phyloP scores from a whole-genome alignment of 208 protist genomes.

The Spongospora subterranea region DNA sequence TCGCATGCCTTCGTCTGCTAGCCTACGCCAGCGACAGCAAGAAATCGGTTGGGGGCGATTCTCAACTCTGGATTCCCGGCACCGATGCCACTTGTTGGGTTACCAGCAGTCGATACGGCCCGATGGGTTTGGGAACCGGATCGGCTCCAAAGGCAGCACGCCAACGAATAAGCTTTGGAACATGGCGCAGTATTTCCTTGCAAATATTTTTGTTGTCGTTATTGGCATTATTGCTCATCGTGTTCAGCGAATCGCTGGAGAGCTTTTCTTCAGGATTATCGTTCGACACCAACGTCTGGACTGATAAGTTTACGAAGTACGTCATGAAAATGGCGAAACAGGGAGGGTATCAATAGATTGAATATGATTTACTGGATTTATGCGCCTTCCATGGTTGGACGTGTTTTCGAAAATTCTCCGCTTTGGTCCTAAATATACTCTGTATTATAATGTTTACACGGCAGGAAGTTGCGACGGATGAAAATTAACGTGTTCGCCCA shows the following conservation, averaged over 20 bases:
- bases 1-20: background rate
- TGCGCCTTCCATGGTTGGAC: no score
- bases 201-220: background rate
- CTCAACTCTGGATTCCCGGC: background rate
- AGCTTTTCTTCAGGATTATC: background rate
- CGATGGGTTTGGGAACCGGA: no score
- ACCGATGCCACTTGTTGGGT: background rate
- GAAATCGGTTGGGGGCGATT: background rate
- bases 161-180: slow-evolving; percentile 2
- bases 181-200: background rate
- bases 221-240: background rate
- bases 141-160: no score
- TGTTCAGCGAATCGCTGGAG: background rate
- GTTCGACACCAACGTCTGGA: no score
- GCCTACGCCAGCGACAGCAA: background rate
- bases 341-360: background rate
- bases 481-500: no score
- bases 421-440: no score
- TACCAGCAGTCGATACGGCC: background rate
- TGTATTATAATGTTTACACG: no score
- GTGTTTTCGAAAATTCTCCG: no score
- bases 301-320: no score
- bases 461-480: no score
- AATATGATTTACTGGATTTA: no score
- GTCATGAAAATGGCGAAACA: background rate